These are phyloP conservation scores for Capsicum pubescens DNA, from an alignment of 257 asterid genomes.

Conservation along the genomic window DNA sequence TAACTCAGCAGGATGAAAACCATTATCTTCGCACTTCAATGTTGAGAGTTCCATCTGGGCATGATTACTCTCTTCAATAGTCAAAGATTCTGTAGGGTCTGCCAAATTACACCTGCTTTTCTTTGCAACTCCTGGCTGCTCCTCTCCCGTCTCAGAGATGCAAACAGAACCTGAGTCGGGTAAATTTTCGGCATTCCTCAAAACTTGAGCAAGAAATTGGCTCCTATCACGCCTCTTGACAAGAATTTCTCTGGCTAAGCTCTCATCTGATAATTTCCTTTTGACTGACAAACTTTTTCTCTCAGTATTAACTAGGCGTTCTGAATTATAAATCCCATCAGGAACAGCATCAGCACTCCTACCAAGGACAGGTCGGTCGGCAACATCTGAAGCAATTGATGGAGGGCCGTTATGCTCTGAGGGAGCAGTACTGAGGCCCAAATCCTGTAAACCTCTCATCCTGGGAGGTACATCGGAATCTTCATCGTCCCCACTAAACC, in stretches of 20 bases:
- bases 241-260: constrained; percentile 37
- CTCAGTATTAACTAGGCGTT: constrained; percentile 30
- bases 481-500: constrained; percentile 67
- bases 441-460: constrained; percentile 89
- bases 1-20: constrained; percentile 47
- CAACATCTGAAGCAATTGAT: constrained; percentile 44
- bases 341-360: constrained; percentile 36
- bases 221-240: constrained; percentile 45
- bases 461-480: constrained; percentile 60
- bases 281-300: constrained; percentile 35
- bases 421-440: constrained; percentile 69
- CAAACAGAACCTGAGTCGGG: constrained; percentile 47
- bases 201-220: constrained; percentile 41
- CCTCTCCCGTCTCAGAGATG: constrained; percentile 57
- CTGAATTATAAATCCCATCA: constrained; percentile 37
- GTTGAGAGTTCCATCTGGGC: constrained; percentile 51
- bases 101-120: constrained; percentile 60
- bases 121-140: constrained; percentile 59
- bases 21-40: constrained; percentile 55
- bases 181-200: constrained; percentile 44
- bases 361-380: constrained; percentile 33
- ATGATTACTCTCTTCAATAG: constrained; percentile 48
- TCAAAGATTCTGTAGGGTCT: constrained; percentile 53
- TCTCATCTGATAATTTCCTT: constrained; percentile 57
- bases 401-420: constrained; percentile 53